These are phyloP conservation scores for Yamadazyma kitorensis DNA, from an alignment of 805 yeast species.

Conservation along the genomic window DNA sequence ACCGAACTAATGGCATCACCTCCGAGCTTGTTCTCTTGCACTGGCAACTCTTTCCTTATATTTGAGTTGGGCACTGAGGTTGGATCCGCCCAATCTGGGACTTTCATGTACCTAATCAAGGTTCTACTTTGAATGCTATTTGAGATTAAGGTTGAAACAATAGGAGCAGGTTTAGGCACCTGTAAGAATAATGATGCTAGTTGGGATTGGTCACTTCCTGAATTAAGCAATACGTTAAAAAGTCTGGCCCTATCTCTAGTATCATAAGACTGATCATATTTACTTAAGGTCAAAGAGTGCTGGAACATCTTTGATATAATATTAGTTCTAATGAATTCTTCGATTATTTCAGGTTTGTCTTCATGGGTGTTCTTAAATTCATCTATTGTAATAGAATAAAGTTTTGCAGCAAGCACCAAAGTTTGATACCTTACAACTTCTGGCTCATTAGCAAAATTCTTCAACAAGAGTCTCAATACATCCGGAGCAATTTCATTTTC, in stretches of 20 bases:
- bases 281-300: slow-evolving; percentile 58
- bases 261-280: slow-evolving; percentile 73
- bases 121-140: slow-evolving; percentile 10
- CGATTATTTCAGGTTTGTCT: slow-evolving; percentile 11
- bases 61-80: slow-evolving; percentile 25
- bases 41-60: slow-evolving; percentile 27
- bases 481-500: slow-evolving; percentile 63
- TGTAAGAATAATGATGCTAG: slow-evolving; percentile 70
- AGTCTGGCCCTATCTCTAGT: slow-evolving; percentile 83
- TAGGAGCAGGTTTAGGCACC: slow-evolving; percentile 71
- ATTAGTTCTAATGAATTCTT: slow-evolving; percentile 23
- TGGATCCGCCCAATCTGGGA: slow-evolving; percentile 47
- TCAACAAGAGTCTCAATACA: slow-evolving; percentile 57
- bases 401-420: slow-evolving; percentile 70
- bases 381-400: slow-evolving; percentile 56
- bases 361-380: slow-evolving; percentile 22
- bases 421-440: slow-evolving; percentile 67
- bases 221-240: slow-evolving; percentile 58
- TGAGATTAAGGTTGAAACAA: slow-evolving; percentile 22
- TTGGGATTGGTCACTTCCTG: slow-evolving; percentile 41
- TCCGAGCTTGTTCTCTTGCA: slow-evolving; percentile 15
- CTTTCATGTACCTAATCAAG: slow-evolving; percentile 19
- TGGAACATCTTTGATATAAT: slow-evolving; percentile 52
- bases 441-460: slow-evolving; percentile 51
- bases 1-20: slow-evolving; percentile 13